These are phyloP conservation scores for Cutaneotrichosporon cutaneum DNA, from an alignment of 1,284 basidiomycete species.

Conservation along the genomic window DNA sequence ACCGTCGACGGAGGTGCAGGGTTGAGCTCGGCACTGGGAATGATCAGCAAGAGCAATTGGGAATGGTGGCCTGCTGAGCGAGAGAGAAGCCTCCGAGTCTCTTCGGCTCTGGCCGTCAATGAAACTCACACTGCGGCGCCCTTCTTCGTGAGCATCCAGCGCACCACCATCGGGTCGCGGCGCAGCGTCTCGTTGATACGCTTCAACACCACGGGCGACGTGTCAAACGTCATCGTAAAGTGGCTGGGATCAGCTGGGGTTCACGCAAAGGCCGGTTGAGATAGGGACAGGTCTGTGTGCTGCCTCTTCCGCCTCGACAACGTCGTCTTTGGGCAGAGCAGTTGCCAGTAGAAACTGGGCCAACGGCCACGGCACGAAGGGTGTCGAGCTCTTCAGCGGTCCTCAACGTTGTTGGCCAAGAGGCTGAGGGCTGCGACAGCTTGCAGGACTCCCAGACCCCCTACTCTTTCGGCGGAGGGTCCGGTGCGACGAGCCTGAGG, in stretches of 20 bases:
- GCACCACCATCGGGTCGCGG: conserved; percentile 47
- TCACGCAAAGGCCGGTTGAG: neutral
- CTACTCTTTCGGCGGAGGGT: too few species aligned
- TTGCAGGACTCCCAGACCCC: too few species aligned
- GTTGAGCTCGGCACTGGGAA: conserved; percentile 18
- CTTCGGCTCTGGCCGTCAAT: neutral
- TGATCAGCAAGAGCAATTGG: conserved; percentile 1
- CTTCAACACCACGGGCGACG: conserved; percentile 48
- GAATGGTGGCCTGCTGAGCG: neutral
- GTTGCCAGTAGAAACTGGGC: too few species aligned
- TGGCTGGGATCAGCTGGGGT: conserved; percentile 36
- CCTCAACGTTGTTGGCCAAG: too few species aligned
- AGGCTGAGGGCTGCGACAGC: too few species aligned
- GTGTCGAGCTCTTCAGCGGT: too few species aligned
- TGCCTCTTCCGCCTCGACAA: neutral
- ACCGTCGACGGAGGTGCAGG: conserved; percentile 19
- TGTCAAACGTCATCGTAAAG: conserved; percentile 51
- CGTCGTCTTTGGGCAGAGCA: too few species aligned
- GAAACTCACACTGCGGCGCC: conserved; percentile 23
- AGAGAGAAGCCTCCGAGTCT: too few species aligned
- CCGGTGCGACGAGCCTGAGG: too few species aligned
- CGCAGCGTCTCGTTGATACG: conserved; percentile 47
- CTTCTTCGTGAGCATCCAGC: conserved; percentile 30
- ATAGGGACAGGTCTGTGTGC: neutral
- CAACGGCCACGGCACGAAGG: too few species aligned